These are phyloP conservation scores for Candida awuae DNA, from an alignment of 805 yeast genomes.

Conservation along the genomic window DNA sequence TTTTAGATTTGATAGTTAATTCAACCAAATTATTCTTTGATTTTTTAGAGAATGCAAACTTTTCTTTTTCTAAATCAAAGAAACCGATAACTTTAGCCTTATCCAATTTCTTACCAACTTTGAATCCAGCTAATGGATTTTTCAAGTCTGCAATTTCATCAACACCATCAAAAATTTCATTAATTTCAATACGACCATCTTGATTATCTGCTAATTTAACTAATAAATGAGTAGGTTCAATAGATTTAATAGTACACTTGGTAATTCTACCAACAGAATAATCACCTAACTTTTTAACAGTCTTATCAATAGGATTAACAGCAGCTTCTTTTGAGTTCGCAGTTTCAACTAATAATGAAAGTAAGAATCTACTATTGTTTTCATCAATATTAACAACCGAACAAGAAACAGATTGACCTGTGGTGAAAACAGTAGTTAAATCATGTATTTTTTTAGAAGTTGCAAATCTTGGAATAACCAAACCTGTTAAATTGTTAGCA, in stretches of 20 bases:
- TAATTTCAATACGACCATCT: conserved; percentile 71
- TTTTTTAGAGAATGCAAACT: conserved; percentile 51
- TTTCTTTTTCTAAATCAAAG: conserved; percentile 63
- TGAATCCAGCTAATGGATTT: conserved; percentile 53
- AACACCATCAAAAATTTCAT: conserved; percentile 52
- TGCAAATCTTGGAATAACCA: conserved; percentile 69
- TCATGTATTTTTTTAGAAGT: conserved; percentile 46
- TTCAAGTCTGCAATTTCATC: conserved; percentile 48
- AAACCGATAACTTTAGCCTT: conserved; percentile 66
- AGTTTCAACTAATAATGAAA: conserved; percentile 42
- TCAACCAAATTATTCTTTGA: conserved; percentile 55
- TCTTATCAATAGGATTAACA: conserved; percentile 53
- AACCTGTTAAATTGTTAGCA: conserved; percentile 72
- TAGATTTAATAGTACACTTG: conserved; percentile 49
- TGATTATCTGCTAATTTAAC: conserved; percentile 69
- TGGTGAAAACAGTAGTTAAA: conserved; percentile 44
- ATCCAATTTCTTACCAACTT: conserved; percentile 47
- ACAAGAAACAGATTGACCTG: conserved; percentile 65
- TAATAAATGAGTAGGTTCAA: conserved; percentile 62
- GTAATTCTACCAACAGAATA: conserved; percentile 53
- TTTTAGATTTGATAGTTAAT: conserved; percentile 32
- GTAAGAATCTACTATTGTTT: conserved; percentile 59
- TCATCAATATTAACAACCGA: conserved; percentile 62
- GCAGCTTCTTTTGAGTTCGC: conserved; percentile 24
- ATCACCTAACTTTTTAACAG: conserved; percentile 42